Percentiles rank a stretch among this genome's conserved stretches.
Evolutionary conservation across 805 yeast genomes (phyloP).

Genomic region (Pichia heedii): DNA sequence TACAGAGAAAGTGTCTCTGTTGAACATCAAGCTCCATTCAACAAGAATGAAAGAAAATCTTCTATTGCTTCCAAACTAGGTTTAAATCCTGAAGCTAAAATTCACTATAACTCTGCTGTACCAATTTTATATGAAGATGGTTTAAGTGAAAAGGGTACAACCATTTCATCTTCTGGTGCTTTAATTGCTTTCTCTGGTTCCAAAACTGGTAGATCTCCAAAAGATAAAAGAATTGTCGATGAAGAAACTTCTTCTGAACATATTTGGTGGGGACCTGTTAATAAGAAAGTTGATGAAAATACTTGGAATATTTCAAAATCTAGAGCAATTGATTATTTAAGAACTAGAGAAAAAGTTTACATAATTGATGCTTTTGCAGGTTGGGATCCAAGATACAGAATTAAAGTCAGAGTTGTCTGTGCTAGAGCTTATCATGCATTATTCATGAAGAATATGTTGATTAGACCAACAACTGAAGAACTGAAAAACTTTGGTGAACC

Average conservation of each 20-base stretch:
- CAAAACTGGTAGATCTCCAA: constrained; percentile 97
- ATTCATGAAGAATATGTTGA: constrained; percentile 97
- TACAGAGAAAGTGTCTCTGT: constrained; percentile 19
- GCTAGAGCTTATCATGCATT: constrained; percentile 98
- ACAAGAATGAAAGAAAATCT: constrained; percentile 20
- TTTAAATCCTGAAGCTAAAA: constrained; percentile 51
- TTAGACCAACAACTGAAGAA: constrained; percentile 89
- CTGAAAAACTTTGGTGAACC: constrained; percentile 89
- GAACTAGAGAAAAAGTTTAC: constrained; percentile 90
- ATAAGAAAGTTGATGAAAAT: constrained; percentile 85
- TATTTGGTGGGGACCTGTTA: constrained; percentile 99
- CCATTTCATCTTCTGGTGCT: constrained; percentile 89
- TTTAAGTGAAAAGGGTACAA: constrained; percentile 79
- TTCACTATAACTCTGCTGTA: constrained; percentile 88
- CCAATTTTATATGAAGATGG: constrained; percentile 95
- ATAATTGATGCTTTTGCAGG: constrained; percentile 97
- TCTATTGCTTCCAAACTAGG: constrained; percentile 31
- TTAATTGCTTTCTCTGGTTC: constrained; percentile 91
- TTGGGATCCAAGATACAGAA: constrained; percentile 97
- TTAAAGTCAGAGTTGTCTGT: constrained; percentile 91
- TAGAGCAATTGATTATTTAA: constrained; percentile 92
- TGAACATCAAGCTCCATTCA: constrained; percentile 18
- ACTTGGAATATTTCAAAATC: constrained; percentile 95
- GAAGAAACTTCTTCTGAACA: constrained; percentile 76
- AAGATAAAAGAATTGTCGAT: constrained; percentile 95